These are phyloP conservation scores for Xylariaceae sp. DNA, from an alignment of 2,329 filamentous ascomycete genomes.

Conservation along the genomic window DNA sequence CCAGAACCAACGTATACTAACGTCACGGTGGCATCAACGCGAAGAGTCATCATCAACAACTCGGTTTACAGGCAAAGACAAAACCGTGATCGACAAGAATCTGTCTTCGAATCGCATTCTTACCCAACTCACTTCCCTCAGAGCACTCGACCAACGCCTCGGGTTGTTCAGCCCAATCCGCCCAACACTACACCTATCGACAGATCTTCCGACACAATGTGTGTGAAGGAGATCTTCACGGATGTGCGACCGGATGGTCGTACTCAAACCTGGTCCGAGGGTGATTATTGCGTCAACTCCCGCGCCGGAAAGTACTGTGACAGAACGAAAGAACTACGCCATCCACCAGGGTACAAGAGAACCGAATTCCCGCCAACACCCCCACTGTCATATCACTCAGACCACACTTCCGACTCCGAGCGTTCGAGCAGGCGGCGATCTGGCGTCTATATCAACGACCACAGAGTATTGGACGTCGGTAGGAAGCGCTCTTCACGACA, in stretches of 20 bases:
- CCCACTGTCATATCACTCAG: conserved; percentile 43
- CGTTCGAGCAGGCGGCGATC: conserved; percentile 43
- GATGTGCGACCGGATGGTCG: conserved; percentile 56
- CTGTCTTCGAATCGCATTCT: conserved; percentile 23
- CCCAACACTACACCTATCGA: conserved; percentile 38
- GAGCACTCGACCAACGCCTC: conserved; percentile 28
- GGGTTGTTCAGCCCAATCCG: conserved; percentile 34
- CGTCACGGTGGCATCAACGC: conserved; percentile 34
- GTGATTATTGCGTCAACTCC: conserved; percentile 47
- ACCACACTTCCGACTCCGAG: conserved; percentile 41
- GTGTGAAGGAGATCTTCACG: conserved; percentile 55
- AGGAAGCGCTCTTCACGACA: conserved; percentile 40
- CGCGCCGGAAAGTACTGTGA: conserved; percentile 51
- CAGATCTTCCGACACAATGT: conserved; percentile 51
- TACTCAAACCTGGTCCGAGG: conserved; percentile 44
- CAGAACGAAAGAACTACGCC: conserved; percentile 49
- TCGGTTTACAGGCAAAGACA: conserved; percentile 32
- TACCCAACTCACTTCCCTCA: conserved; percentile 17
- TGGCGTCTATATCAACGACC: conserved; percentile 48
- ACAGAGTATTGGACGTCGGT: conserved; percentile 45
- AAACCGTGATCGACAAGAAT: conserved; percentile 19
- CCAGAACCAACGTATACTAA: conserved; percentile 33
- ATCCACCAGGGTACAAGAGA: conserved; percentile 47
- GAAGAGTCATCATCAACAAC: conserved; percentile 39
- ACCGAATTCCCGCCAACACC: conserved; percentile 52